Evolutionary conservation across 2,329 filamentous ascomycete species (phyloP).

Genomic region (Beauveria sp.): DNA sequence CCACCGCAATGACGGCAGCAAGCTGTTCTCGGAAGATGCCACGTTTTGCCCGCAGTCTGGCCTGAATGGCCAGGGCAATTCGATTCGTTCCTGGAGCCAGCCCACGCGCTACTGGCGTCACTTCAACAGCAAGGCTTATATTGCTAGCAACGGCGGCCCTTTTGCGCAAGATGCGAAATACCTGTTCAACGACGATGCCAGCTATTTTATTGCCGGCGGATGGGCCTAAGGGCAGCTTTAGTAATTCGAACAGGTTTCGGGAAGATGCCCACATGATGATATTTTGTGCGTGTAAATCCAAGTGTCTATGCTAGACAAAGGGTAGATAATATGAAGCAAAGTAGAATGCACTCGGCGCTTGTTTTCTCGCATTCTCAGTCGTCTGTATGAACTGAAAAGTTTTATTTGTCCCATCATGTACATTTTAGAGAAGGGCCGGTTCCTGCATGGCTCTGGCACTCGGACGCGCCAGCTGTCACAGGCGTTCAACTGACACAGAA

Average conservation of each 20-base stretch:
- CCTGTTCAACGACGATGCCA: neutral
- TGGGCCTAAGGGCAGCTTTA: neutral
- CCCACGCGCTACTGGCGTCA: constrained; percentile 53
- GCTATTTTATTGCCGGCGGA: neutral
- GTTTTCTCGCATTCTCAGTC: too few relatives aligned
- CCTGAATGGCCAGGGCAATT: constrained; percentile 42
- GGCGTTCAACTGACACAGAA: too few relatives aligned
- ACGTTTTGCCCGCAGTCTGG: constrained; percentile 52
- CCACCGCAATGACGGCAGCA: constrained; percentile 43
- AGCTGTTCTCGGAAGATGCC: constrained; percentile 52
- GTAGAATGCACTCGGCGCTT: too few relatives aligned
- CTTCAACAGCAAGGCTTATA: constrained; percentile 24
- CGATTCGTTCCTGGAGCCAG: constrained; percentile 51
- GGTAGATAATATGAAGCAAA: too few relatives aligned
- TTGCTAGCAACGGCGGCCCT: constrained; percentile 39
- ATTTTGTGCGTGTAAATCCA: too few relatives aligned
- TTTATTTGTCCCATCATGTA: too few relatives aligned
- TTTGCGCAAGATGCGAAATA: constrained; percentile 10
- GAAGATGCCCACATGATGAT: too few relatives aligned
- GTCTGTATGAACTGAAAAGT: too few relatives aligned
- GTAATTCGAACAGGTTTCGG: neutral
- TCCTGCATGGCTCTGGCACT: too few relatives aligned
- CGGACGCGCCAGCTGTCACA: too few relatives aligned
- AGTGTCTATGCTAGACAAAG: too few relatives aligned
- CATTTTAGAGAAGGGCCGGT: too few relatives aligned